Conservation (phyloP, 2,329 filamentous ascomycete genomes). For the Lecanicillium sp. region DNA sequence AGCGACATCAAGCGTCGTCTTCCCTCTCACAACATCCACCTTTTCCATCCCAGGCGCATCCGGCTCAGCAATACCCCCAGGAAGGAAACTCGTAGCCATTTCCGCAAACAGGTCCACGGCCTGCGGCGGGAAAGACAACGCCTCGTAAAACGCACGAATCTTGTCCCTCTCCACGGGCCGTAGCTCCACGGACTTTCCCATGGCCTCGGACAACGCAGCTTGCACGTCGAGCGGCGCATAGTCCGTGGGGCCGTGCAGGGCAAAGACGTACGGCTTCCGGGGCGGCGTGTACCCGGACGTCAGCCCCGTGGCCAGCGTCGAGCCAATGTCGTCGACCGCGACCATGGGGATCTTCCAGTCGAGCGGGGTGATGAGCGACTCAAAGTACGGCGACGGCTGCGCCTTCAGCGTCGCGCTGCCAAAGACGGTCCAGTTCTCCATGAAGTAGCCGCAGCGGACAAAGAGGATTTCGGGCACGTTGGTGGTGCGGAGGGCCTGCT, state of each 20-base stretch:
- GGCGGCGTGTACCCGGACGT: conserved; percentile 13
- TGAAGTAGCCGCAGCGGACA: conserved; percentile 27
- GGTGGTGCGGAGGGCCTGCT: conserved; percentile 13
- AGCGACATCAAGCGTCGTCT: conserved; percentile 13
- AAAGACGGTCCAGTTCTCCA: conserved; percentile 28
- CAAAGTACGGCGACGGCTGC: conserved; percentile 20
- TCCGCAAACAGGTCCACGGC: conserved; percentile 20
- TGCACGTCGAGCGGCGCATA: conserved; percentile 23
- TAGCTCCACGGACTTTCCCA: conserved; percentile 18
- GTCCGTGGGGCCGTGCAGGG: conserved; percentile 20
- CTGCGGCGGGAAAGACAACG: conserved; percentile 15
- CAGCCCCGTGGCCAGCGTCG: conserved; percentile 17
- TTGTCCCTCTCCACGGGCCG: conserved; percentile 18
- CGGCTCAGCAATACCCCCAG: conserved; percentile 16
- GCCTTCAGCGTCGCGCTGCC: conserved; percentile 17
- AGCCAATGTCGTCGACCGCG: conserved; percentile 17
- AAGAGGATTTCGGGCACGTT: conserved; percentile 19
- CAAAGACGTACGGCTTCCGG: conserved; percentile 19
- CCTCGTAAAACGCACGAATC: conserved; percentile 13
- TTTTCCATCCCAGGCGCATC: conserved; percentile 8
- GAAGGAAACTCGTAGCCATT: conserved; percentile 21
- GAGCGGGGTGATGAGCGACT: conserved; percentile 24
- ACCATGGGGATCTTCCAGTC: conserved; percentile 25
- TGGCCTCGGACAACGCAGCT: conserved; percentile 17
- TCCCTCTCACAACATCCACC: conserved; percentile 14